Conservation (phyloP, 805 yeast species). For the Spathaspora sp. region DNA sequence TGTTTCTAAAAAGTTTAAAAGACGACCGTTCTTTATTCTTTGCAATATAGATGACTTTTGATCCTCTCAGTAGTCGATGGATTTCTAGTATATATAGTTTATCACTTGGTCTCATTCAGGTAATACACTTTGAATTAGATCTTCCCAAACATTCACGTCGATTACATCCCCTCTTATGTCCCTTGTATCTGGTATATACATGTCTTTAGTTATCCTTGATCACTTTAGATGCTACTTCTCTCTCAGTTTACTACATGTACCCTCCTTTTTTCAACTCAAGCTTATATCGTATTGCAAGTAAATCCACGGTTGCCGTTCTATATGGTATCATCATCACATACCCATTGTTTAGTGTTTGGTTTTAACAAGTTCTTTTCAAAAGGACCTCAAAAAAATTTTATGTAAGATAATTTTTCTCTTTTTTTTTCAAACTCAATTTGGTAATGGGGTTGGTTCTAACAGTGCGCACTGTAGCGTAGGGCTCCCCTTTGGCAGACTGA, state of each 20-base stretch:
- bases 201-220: not conserved
- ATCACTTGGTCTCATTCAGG: not conserved
- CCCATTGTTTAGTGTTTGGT: slow-evolving; percentile 25
- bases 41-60: not conserved
- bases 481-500: not conserved
- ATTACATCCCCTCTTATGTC: not conserved
- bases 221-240: not conserved
- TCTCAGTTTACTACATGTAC: not conserved
- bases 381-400: slow-evolving; percentile 4
- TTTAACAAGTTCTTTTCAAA: slow-evolving; percentile 7
- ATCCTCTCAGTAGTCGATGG: not conserved
- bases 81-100: not conserved
- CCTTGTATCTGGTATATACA: not conserved
- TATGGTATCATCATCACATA: slow-evolving; percentile 13
- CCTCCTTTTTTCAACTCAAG: not conserved
- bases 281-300: not conserved
- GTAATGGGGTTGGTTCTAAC: not conserved
- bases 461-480: not conserved
- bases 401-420: slow-evolving; percentile 1
- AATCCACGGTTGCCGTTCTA: not conserved
- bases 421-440: not conserved
- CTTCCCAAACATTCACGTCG: not conserved
- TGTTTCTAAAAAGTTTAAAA: not conserved
- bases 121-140: not conserved
- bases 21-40: not conserved